Evolutionary conservation across 768 basidiomycete species (phyloP), one percentile per base, ranked within the genome.

Genomic region (Leccinum obscurum): DNA sequence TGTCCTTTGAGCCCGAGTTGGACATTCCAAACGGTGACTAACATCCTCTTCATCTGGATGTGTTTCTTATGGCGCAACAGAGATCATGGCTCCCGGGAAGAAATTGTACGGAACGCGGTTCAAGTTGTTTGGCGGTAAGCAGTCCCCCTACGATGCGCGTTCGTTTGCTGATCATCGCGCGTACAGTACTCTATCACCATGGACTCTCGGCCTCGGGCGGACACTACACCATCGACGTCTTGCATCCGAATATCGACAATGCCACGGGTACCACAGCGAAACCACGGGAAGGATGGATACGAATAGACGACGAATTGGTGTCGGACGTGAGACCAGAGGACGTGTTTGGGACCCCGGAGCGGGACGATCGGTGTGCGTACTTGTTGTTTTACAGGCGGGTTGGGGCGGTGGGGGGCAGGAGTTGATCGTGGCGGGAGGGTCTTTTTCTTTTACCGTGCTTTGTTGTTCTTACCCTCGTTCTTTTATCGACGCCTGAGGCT

Each of bases 221-320:
- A 1, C 96, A 98, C 74, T 98, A 98, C 77, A 98, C 95, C 3
- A 84, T 96, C 52, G 90, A 94, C 67, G 90, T 95, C 10, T 77
- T 95, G 2, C 88, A 92, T 65, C 90, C 89, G 3, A 83, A 83
- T 63, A 80, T 87, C 37, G 84, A 81, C 71, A 76, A 81, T 10
- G 68, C 63, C 57, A 51, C 55, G n/a, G 56, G 58, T 5, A 32
- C 48, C 9, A 59, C 52, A 6, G 58, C 61, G 9, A 70, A 66
- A 28, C 76, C 79, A 2, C 79, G 81, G 6, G 86, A 90, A 59
- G 88, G 85, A 10, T 98, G 96, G 96, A 80, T 97, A 61, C 87
- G 95, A 54, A 90, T 98, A 56, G 95, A 98, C 72, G 96, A 98
- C 69, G 95, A 97, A 73, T 77, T 88, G 10, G 89, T 95, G 26